These are phyloP conservation scores for Globisporangium uncinulatum DNA, from an alignment of 352 stramenopile species.

Conservation along the genomic window DNA sequence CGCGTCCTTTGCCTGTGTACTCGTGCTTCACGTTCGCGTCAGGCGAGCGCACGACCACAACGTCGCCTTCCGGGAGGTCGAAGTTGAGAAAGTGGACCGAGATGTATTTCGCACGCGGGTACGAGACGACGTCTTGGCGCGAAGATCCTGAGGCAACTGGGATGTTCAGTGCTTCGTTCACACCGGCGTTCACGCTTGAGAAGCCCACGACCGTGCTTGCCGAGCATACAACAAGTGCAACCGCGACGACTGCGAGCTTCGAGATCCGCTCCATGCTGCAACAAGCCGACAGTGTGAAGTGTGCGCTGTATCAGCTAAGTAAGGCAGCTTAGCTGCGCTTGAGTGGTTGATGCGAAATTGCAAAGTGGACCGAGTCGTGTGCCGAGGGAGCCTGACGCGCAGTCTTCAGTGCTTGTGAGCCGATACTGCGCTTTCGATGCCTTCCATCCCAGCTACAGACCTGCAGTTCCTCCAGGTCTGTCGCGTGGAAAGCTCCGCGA, in stretches of 20 bases:
- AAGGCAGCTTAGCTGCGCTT: too few species aligned
- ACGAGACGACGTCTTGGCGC: constrained; percentile 29
- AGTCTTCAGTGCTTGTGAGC: too few species aligned
- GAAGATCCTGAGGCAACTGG: constrained; percentile 18
- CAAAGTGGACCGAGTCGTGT: too few species aligned
- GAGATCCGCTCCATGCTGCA: background rate
- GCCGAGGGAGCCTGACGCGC: too few species aligned
- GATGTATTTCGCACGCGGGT: constrained; percentile 49
- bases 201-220: background rate
- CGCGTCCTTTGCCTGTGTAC: constrained; percentile 33
- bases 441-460: too few species aligned
- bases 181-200: constrained; percentile 15
- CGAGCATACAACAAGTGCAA: background rate
- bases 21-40: constrained; percentile 19
- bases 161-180: constrained; percentile 24
- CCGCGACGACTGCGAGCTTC: background rate
- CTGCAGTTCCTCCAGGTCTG: too few species aligned
- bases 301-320: too few species aligned
- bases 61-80: constrained; percentile 42
- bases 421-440: too few species aligned
- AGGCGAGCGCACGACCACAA: constrained; percentile 37
- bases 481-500: too few species aligned
- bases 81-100: constrained; percentile 47
- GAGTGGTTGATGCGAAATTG: too few species aligned
- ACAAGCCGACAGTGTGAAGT: background rate